Evolutionary conservation across 129 eudicot species (phyloP).

Genomic region (sunflower (Helianthus annuus)): DNA sequence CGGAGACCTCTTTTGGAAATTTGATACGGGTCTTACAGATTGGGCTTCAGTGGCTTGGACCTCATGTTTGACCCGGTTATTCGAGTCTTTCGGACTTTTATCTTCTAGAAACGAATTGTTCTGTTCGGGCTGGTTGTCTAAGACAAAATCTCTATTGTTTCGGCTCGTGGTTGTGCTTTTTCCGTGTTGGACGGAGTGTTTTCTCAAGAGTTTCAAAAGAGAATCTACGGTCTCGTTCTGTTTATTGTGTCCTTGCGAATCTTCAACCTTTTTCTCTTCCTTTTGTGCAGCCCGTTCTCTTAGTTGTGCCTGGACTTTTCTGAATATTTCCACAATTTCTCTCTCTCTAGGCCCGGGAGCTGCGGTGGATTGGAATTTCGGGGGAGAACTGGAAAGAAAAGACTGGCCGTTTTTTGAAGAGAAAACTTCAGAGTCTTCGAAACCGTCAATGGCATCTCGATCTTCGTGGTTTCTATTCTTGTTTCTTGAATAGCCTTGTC

Average conservation of each 20-base stretch:
- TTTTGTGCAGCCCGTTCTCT: slow-evolving; percentile 71
- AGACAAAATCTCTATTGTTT: slow-evolving; percentile 43
- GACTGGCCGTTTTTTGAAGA: slow-evolving; percentile 66
- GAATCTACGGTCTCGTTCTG: slow-evolving; percentile 80
- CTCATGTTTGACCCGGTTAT: slow-evolving; percentile 32
- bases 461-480: slow-evolving; percentile 58
- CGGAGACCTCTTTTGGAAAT: slow-evolving; percentile 82
- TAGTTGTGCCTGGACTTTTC: slow-evolving; percentile 79
- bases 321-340: slow-evolving; percentile 80
- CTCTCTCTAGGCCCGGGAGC: slow-evolving; percentile 77
- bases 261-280: slow-evolving; percentile 69
- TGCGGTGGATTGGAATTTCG: slow-evolving; percentile 53
- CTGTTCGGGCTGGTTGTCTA: slow-evolving; percentile 42
- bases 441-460: slow-evolving; percentile 51
- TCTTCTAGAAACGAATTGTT: slow-evolving; percentile 36
- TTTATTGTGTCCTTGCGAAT: slow-evolving; percentile 55
- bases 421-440: slow-evolving; percentile 65
- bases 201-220: slow-evolving; percentile 69
- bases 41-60: slow-evolving; percentile 35
- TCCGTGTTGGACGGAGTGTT: slow-evolving; percentile 74
- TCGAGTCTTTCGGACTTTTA: slow-evolving; percentile 26
- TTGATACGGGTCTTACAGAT: slow-evolving; percentile 63
- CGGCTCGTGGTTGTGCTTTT: slow-evolving; percentile 42
- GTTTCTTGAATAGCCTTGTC: slow-evolving; percentile 42
- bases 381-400: slow-evolving; percentile 41